Evolutionary conservation across 2,329 filamentous ascomycete genomes (phyloP).

Genomic region (Pseudogymnoascus destructans): DNA sequence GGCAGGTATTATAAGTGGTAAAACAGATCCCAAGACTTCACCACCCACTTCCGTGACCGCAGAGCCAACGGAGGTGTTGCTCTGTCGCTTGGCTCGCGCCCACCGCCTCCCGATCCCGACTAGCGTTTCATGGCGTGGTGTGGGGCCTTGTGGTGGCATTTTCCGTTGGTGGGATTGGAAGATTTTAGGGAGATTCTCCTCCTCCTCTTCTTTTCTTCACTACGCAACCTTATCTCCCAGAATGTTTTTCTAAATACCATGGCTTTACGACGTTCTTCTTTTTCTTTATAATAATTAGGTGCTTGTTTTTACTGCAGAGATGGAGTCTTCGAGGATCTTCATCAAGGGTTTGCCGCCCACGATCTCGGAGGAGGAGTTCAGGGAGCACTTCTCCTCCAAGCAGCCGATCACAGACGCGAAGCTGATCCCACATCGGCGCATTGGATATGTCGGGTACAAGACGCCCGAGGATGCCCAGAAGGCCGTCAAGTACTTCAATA

Average conservation of each 20-base stretch:
- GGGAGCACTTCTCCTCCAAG: conserved; percentile 71
- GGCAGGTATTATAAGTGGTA: conserved; percentile 9
- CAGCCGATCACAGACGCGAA: conserved; percentile 80
- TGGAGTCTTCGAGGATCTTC: conserved; percentile 53
- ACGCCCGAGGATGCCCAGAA: conserved; percentile 63
- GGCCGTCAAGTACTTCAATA: conserved; percentile 92
- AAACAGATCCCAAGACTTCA: conserved; percentile 5
- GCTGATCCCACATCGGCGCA: conserved; percentile 76
- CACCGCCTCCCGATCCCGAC: conserved; percentile 6
- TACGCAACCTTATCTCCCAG: background rate
- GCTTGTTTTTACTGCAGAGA: conserved; percentile 11
- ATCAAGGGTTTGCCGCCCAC: conserved; percentile 75
- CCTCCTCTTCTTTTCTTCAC: background rate
- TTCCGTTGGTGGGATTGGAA: conserved; percentile 8
- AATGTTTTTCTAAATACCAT: background rate
- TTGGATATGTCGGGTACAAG: conserved; percentile 93
- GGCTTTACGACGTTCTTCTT: conserved; percentile 9
- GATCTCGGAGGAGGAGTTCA: conserved; percentile 72
- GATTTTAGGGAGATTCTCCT: background rate
- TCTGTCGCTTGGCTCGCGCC: conserved; percentile 5
- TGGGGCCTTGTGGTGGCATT: background rate
- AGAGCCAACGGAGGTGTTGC: conserved; percentile 4
- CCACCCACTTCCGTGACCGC: conserved; percentile 2
- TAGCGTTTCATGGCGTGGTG: conserved; percentile 2
- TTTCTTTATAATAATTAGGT: conserved; percentile 1